Percentiles rank a stretch among this genome's conserved stretches.
These are phyloP conservation scores for Xylaria telfairii DNA, from an alignment of 495 filamentous ascomycete species.

Conservation along the genomic window DNA sequence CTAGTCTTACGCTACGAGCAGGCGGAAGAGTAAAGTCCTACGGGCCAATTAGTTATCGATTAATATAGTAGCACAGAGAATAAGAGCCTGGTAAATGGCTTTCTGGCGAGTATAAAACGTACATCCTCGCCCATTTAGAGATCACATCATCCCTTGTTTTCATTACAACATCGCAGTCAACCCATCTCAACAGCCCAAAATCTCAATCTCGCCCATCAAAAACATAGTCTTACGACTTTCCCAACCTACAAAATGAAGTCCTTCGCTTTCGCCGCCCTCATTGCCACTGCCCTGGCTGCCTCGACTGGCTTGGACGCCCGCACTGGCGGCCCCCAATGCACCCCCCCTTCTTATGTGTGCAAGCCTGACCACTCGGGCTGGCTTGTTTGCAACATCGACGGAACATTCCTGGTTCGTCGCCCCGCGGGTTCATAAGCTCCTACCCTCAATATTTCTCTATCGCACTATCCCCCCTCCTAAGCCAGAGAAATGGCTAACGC, in stretches of 20 bases:
- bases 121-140: neutral
- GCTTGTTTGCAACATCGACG: slow-evolving; percentile 47
- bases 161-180: slow-evolving; percentile 5
- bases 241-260: slow-evolving; percentile 14
- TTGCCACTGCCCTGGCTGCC: slow-evolving; percentile 5
- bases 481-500: neutral
- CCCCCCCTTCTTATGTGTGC: slow-evolving; percentile 32
- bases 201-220: neutral
- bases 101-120: slow-evolving; percentile 8
- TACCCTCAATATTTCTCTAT: neutral
- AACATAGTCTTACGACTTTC: neutral
- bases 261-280: slow-evolving; percentile 12
- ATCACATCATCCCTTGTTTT: slow-evolving; percentile 6
- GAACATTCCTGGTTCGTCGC: slow-evolving; percentile 41
- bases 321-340: slow-evolving; percentile 22
- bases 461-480: neutral
- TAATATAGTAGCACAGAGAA: neutral
- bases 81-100: neutral
- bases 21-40: neutral
- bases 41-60: neutral
- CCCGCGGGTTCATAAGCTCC: slow-evolving; percentile 2
- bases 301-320: slow-evolving; percentile 9
- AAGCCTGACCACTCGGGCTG: slow-evolving; percentile 36
- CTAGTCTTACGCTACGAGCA: neutral
- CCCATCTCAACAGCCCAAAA: neutral